Evolutionary conservation across 441 rosid species (phyloP).

Genomic region (California macrophylla): DNA sequence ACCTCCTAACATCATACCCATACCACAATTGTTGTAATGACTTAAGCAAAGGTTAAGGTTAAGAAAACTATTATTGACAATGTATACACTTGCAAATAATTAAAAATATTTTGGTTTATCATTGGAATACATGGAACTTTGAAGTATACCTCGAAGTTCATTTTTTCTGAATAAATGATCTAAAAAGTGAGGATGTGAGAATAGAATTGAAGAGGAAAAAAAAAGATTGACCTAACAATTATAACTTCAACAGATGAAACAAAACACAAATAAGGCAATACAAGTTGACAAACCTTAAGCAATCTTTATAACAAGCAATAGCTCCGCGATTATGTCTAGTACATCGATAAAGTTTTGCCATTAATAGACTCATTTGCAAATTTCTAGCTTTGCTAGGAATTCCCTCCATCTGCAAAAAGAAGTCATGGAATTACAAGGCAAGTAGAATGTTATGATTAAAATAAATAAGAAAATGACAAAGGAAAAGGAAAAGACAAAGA

Average conservation of each 20-base stretch:
- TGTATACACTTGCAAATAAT: neutral
- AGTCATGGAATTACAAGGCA: neutral
- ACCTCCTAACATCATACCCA: neutral
- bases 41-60: neutral
- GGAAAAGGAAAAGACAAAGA: neutral
- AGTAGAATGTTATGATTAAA: neutral
- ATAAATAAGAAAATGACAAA: neutral
- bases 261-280: neutral
- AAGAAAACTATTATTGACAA: neutral
- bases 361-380: slow-evolving; percentile 77
- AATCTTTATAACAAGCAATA: slow-evolving; percentile 74
- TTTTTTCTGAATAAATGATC: neutral
- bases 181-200: neutral
- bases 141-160: neutral
- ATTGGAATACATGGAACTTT: neutral
- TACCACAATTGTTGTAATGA: neutral
- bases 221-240: neutral
- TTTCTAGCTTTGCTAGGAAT: slow-evolving; percentile 80
- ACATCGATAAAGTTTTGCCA: slow-evolving; percentile 88
- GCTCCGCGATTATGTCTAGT: slow-evolving; percentile 77
- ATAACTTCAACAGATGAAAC: neutral
- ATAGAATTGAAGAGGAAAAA: neutral
- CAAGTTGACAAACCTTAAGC: slow-evolving; percentile 51
- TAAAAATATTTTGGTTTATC: neutral
- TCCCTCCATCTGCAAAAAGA: slow-evolving; percentile 62